A percentile compares a stretch with the other conserved stretches of the same genome.
These are phyloP conservation scores for Crithidia acanthocephali DNA, from an alignment of 208 protist genomes.

Conservation along the genomic window DNA sequence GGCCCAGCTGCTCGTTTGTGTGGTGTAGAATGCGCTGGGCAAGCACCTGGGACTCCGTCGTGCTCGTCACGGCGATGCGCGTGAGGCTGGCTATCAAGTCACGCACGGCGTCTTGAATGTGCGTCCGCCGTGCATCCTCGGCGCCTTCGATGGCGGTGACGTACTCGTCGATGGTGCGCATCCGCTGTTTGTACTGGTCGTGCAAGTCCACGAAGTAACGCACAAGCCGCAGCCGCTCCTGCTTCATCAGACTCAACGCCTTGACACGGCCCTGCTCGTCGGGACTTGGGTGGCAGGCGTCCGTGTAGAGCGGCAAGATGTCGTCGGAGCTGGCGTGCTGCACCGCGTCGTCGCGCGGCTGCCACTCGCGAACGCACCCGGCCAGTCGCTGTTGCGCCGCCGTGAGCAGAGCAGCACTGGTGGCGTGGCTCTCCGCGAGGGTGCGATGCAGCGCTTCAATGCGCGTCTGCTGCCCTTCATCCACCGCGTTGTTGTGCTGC, in stretches of 20 bases:
- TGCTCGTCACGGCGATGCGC: slow-evolving; percentile 72
- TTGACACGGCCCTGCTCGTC: slow-evolving; percentile 39
- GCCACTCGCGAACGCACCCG: slow-evolving; percentile 40
- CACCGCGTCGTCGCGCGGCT: slow-evolving; percentile 28
- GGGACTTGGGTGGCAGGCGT: slow-evolving; percentile 38
- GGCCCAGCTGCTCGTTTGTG: slow-evolving; percentile 67
- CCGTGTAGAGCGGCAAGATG: slow-evolving; percentile 43
- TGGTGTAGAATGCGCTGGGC: slow-evolving; percentile 81
- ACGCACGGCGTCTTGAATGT: slow-evolving; percentile 48
- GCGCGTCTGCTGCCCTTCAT: slow-evolving; percentile 54
- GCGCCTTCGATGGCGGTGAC: slow-evolving; percentile 39
- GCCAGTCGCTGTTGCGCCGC: slow-evolving; percentile 46
- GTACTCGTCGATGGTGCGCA: slow-evolving; percentile 43
- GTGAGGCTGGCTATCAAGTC: slow-evolving; percentile 68
- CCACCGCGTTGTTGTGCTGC: slow-evolving; percentile 53
- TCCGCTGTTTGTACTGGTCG: slow-evolving; percentile 36
- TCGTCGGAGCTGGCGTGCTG: slow-evolving; percentile 23
- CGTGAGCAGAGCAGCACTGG: slow-evolving; percentile 35
- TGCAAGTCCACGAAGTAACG: slow-evolving; percentile 43
- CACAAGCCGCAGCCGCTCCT: slow-evolving; percentile 60
- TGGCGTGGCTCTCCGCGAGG: slow-evolving; percentile 53
- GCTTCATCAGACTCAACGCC: slow-evolving; percentile 47
- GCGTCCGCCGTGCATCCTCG: slow-evolving; percentile 52
- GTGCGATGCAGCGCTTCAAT: slow-evolving; percentile 46
- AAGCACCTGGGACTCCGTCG: slow-evolving; percentile 76